Evolutionary conservation across 306 rosid genomes (phyloP).

Genomic region (Trifolium repens): DNA sequence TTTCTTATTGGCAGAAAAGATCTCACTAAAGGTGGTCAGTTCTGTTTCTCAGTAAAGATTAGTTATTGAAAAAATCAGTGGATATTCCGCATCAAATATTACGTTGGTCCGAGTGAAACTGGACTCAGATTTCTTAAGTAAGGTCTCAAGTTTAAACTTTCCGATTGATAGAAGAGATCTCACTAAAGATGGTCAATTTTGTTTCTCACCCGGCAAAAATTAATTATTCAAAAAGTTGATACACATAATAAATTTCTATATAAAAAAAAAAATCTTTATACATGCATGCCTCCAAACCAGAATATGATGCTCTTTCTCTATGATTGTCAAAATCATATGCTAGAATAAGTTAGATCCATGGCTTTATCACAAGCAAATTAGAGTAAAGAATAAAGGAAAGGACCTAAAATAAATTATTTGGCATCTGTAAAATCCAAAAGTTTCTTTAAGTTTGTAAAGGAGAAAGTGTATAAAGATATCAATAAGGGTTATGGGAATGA

Average conservation of each 20-base stretch:
- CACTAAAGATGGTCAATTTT: not conserved
- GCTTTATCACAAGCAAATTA: conserved; percentile 13
- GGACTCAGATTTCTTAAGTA: too few species aligned
- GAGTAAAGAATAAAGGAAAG: conserved; percentile 2
- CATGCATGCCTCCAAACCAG: not conserved
- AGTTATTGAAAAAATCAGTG: not conserved
- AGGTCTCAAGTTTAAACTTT: too few species aligned
- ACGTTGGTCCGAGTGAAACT: too few species aligned
- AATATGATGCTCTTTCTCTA: conserved; percentile 36
- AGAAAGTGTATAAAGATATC: conserved; percentile 23
- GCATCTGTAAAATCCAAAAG: conserved; percentile 23
- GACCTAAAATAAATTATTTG: conserved; percentile 19
- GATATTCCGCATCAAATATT: too few species aligned
- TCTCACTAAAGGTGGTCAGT: too few species aligned
- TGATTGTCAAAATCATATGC: conserved; percentile 37
- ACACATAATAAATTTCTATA: too few species aligned
- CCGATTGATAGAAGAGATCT: not conserved
- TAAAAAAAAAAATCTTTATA: conserved; percentile 3
- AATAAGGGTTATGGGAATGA: conserved; percentile 1
- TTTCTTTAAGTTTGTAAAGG: conserved; percentile 17
- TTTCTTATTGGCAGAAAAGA: not conserved
- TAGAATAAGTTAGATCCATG: conserved; percentile 37
- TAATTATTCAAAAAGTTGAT: too few species aligned
- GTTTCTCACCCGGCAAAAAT: not conserved
- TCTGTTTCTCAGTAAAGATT: too few species aligned